A percentile compares a stretch with the other conserved stretches of the same genome.
Evolutionary conservation across 2,329 filamentous ascomycete species (phyloP).

Genomic region (Neonectria magnoliae): DNA sequence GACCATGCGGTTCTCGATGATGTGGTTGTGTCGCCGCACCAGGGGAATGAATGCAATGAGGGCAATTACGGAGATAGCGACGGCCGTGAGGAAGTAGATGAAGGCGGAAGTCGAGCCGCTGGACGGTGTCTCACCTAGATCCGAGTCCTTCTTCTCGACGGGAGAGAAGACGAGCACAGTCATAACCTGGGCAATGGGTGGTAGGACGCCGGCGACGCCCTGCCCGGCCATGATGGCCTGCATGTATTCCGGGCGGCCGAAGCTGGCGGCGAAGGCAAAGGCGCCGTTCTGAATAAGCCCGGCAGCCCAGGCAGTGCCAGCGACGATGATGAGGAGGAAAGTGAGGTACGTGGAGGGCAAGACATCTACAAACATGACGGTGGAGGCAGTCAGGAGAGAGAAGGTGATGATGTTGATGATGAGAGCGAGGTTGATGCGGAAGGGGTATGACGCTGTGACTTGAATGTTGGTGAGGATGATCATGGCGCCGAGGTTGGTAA

Average conservation of each 20-base stretch:
- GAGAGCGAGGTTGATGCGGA: constrained; percentile 82
- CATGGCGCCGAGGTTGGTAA: constrained; percentile 82
- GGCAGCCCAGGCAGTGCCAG: constrained; percentile 79
- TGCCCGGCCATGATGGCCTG: constrained; percentile 97
- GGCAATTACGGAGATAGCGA: constrained; percentile 75
- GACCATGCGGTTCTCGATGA: constrained; percentile 60
- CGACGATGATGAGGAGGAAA: constrained; percentile 86
- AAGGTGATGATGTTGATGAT: constrained; percentile 82
- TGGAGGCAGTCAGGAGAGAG: constrained; percentile 81
- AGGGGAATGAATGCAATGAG: constrained; percentile 81
- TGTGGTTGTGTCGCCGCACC: constrained; percentile 66
- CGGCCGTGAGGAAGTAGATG: constrained; percentile 90
- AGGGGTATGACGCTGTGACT: constrained; percentile 84
- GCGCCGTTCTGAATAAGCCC: constrained; percentile 93
- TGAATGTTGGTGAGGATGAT: constrained; percentile 83
- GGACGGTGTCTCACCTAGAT: constrained; percentile 34
- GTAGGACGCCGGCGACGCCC: constrained; percentile 89
- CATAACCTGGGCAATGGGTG: constrained; percentile 85
- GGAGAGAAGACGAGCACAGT: constrained; percentile 73
- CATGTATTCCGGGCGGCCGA: constrained; percentile 87
- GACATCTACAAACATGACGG: constrained; percentile 70
- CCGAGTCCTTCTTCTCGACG: constrained; percentile 40
- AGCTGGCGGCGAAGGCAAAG: constrained; percentile 89
- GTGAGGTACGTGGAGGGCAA: constrained; percentile 76
- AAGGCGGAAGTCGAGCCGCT: constrained; percentile 72